Evolutionary conservation across 768 basidiomycete genomes (phyloP).

Genomic region (Kwoniella pini): DNA sequence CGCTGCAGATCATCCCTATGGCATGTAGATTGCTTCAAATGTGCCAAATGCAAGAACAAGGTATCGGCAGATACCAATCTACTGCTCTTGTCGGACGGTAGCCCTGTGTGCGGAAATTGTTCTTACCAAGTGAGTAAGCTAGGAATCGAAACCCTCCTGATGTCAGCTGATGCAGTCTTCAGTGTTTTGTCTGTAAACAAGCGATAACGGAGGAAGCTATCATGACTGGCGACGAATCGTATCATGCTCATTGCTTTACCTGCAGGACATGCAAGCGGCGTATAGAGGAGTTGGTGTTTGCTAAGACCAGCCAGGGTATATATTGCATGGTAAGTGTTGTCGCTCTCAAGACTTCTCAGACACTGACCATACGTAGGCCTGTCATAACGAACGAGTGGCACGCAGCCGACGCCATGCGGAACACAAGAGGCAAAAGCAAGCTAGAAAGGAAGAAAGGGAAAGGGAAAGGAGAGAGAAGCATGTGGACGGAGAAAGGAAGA

Average conservation of each 20-base stretch:
- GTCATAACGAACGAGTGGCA: slow-evolving; percentile 96
- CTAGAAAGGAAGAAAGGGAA: slow-evolving; percentile 48
- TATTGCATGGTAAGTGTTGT: slow-evolving; percentile 66
- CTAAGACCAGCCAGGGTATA: slow-evolving; percentile 96
- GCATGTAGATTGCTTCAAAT: slow-evolving; percentile 74
- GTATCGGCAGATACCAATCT: slow-evolving; percentile 96
- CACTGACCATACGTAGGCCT: slow-evolving; percentile 64
- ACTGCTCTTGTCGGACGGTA: slow-evolving; percentile 93
- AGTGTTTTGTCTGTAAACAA: slow-evolving; percentile 89
- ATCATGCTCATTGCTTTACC: slow-evolving; percentile 98
- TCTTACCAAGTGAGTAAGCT: slow-evolving; percentile 49
- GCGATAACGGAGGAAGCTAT: slow-evolving; percentile 98
- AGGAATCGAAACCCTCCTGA: not conserved
- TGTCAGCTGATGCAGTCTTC: slow-evolving; percentile 61
- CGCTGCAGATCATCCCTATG: slow-evolving; percentile 79
- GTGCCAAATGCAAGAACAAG: slow-evolving; percentile 88
- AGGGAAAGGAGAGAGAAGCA: slow-evolving; percentile 41
- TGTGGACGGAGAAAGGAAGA: slow-evolving; percentile 28
- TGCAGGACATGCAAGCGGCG: slow-evolving; percentile 91
- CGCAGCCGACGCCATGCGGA: slow-evolving; percentile 87
- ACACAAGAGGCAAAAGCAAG: slow-evolving; percentile 68
- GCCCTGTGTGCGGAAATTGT: slow-evolving; percentile 67
- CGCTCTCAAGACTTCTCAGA: not conserved
- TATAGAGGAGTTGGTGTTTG: slow-evolving; percentile 97
- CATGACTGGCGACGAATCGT: slow-evolving; percentile 97